phyloP scores from a whole-genome alignment of 1,139 yeast genomes.

The Saccharomyces pastorianus region DNA sequence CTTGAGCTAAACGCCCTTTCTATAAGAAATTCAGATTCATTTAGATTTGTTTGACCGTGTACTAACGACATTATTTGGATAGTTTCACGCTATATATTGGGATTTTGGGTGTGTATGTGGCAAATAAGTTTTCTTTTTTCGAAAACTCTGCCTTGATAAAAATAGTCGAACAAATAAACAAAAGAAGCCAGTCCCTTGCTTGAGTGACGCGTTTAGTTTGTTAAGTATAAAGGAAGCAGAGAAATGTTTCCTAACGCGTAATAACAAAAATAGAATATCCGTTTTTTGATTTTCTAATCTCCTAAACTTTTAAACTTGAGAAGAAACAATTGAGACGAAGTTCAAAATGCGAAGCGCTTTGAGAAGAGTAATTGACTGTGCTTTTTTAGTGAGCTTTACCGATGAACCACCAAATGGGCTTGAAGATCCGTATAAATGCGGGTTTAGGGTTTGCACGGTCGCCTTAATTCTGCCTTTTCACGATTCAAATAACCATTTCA shows the following conservation, averaged over 20 bases:
- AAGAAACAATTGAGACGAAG: not conserved
- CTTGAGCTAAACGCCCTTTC: constrained; percentile 4
- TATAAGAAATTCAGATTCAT: constrained; percentile 2
- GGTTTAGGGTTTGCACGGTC: not conserved
- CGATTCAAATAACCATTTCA: not conserved
- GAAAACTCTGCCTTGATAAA: not conserved
- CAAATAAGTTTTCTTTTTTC: not conserved
- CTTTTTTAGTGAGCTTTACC: not conserved
- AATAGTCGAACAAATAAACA: not conserved
- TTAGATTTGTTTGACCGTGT: constrained; percentile 1
- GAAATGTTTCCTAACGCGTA: not conserved
- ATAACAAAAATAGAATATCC: not conserved
- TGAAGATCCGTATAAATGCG: not conserved
- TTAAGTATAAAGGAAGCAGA: not conserved
- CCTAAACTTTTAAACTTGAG: not conserved
- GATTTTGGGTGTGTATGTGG: too few species aligned
- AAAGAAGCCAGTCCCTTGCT: not conserved
- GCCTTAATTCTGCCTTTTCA: not conserved
- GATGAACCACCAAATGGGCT: not conserved
- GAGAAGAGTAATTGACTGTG: not conserved
- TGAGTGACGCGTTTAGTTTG: too few species aligned
- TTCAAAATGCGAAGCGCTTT: not conserved
- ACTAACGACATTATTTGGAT: constrained; percentile 3
- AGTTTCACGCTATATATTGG: too few species aligned
- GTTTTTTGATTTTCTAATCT: not conserved